These are phyloP conservation scores for Neofusicoccum sp. DNA, from an alignment of 2,329 filamentous ascomycete species.

Conservation along the genomic window DNA sequence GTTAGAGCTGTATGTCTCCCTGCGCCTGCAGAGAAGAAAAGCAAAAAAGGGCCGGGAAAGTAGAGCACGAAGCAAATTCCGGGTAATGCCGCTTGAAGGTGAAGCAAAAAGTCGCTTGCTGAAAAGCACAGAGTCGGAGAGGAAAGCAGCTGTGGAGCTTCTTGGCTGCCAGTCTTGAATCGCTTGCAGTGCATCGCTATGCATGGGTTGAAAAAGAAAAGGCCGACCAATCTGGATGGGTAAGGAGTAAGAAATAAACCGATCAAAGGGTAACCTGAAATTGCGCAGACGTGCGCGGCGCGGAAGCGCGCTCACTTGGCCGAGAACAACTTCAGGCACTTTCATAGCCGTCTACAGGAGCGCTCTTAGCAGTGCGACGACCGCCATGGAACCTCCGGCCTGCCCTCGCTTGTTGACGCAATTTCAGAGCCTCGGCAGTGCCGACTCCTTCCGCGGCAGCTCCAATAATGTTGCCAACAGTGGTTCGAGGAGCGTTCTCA, in stretches of 20 bases:
- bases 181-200: slow-evolving; percentile 6
- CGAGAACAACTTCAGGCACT: background rate
- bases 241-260: background rate
- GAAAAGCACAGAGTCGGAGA: background rate
- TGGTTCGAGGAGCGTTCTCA: too few species aligned
- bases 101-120: background rate
- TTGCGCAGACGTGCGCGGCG: background rate
- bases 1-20: background rate
- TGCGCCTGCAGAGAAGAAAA: background rate
- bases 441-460: background rate
- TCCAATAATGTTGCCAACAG: background rate
- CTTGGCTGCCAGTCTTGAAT: background rate
- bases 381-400: background rate
- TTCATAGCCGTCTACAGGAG: background rate
- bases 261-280: background rate
- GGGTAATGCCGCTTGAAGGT: background rate
- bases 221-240: background rate
- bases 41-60: background rate
- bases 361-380: background rate
- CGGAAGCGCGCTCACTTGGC: too few species aligned
- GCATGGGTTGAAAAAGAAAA: background rate
- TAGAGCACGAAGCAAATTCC: background rate
- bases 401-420: background rate
- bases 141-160: slow-evolving; percentile 4
- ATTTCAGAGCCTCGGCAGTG: background rate